Evolutionary conservation across 805 yeast genomes (phyloP).

Genomic region (Saccharomycopsis oosterbeekiorum): DNA sequence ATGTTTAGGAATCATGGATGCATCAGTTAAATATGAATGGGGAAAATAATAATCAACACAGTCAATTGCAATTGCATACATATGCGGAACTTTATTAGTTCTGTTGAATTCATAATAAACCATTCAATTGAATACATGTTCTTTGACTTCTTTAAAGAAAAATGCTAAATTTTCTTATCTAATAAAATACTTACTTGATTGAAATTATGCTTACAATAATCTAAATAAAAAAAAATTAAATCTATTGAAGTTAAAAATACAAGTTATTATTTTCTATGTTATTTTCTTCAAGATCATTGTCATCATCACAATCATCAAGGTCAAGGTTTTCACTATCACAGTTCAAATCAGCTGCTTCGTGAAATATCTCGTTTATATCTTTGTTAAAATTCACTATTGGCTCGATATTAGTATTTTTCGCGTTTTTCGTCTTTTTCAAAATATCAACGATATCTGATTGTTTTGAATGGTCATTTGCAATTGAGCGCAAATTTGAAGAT

Average conservation of each 20-base stretch:
- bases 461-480: not conserved
- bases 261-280: not conserved
- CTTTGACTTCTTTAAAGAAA: too few relatives aligned
- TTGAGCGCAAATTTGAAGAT: not conserved
- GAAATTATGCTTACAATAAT: too few relatives aligned
- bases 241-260: not conserved
- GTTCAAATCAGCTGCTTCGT: slow-evolving; percentile 4
- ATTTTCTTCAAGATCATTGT: not conserved
- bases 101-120: too few relatives aligned
- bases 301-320: not conserved
- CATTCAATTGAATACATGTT: too few relatives aligned
- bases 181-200: too few relatives aligned
- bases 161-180: too few relatives aligned
- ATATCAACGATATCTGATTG: slow-evolving; percentile 3
- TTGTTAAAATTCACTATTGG: slow-evolving; percentile 20
- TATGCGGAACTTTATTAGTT: too few relatives aligned
- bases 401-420: slow-evolving; percentile 22
- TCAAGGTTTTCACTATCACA: not conserved
- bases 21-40: not conserved
- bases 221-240: too few relatives aligned
- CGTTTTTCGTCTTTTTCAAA: slow-evolving; percentile 18
- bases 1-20: not conserved
- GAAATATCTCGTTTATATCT: slow-evolving; percentile 24
- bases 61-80: too few relatives aligned
- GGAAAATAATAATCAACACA: not conserved